Evolutionary conservation across 176 grass and related monocot genomes (phyloP).

Genomic region (Guadua angustifolia): DNA sequence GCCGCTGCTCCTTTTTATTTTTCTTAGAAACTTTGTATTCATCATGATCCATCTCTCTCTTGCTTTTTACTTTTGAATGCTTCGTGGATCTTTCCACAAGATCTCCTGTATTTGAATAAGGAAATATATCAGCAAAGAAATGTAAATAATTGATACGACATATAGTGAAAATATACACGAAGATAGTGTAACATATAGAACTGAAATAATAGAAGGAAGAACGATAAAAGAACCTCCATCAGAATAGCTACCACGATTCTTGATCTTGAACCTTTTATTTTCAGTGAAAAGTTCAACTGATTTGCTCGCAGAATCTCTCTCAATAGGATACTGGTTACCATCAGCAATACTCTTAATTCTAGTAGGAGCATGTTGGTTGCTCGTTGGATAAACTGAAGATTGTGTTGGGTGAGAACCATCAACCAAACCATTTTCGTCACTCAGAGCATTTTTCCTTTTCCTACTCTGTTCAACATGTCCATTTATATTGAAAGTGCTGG

Average conservation of each 20-base stretch:
- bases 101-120: constrained; percentile 60
- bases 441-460: constrained; percentile 58
- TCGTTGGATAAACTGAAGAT: constrained; percentile 50
- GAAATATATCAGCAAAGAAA: constrained; percentile 42
- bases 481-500: constrained; percentile 39
- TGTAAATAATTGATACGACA: constrained; percentile 37
- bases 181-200: constrained; percentile 23
- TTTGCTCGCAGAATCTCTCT: constrained; percentile 57
- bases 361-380: constrained; percentile 51
- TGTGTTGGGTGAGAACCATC: constrained; percentile 53
- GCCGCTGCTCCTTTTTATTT: constrained; percentile 66
- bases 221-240: constrained; percentile 72
- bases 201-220: constrained; percentile 27
- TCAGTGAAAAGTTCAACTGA: constrained; percentile 58
- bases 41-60: constrained; percentile 65
- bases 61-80: constrained; percentile 82
- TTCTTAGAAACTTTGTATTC: constrained; percentile 82
- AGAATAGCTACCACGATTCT: constrained; percentile 64
- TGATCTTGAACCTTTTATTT: constrained; percentile 68
- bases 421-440: constrained; percentile 36
- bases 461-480: constrained; percentile 55
- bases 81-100: constrained; percentile 60
- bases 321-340: constrained; percentile 44
- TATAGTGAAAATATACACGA: constrained; percentile 26
- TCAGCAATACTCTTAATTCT: constrained; percentile 52